Conservation (phyloP, 2,329 filamentous ascomycete species). For the Geosmithia flava region DNA sequence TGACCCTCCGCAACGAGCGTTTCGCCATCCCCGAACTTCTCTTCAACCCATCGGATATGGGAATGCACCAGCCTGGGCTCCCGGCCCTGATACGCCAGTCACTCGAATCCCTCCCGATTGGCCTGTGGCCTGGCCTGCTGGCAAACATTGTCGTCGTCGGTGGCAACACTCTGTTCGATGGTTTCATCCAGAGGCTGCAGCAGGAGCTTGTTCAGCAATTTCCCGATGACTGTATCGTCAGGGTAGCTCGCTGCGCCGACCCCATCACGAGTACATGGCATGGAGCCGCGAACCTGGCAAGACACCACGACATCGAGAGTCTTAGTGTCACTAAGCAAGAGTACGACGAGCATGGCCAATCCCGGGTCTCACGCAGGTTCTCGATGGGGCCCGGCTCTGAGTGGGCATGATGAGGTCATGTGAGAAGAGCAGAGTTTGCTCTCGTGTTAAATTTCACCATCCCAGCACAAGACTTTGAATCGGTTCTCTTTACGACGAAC, state of each 20-base stretch:
- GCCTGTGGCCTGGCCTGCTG: constrained; percentile 70
- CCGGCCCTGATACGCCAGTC: constrained; percentile 74
- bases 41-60: constrained; percentile 77
- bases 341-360: constrained; percentile 75
- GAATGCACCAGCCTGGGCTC: constrained; percentile 71
- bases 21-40: constrained; percentile 84
- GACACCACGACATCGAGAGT: constrained; percentile 51
- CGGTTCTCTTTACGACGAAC: no score
- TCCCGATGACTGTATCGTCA: constrained; percentile 65
- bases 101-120: constrained; percentile 62
- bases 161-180: constrained; percentile 68
- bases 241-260: constrained; percentile 57
- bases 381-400: constrained; percentile 19
- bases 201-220: constrained; percentile 59
- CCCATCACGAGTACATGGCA: constrained; percentile 75
- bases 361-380: constrained; percentile 66
- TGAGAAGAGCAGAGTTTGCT: not conserved
- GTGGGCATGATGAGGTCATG: not conserved
- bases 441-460: not conserved
- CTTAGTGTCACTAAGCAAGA: constrained; percentile 75
- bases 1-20: constrained; percentile 83
- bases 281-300: constrained; percentile 69
- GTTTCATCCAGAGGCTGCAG: constrained; percentile 71
- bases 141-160: constrained; percentile 85
- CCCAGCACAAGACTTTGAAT: not conserved